Base-by-base conservation (phyloP, 176 grass and related monocot species). In the Metroxylon sagu region DNA sequence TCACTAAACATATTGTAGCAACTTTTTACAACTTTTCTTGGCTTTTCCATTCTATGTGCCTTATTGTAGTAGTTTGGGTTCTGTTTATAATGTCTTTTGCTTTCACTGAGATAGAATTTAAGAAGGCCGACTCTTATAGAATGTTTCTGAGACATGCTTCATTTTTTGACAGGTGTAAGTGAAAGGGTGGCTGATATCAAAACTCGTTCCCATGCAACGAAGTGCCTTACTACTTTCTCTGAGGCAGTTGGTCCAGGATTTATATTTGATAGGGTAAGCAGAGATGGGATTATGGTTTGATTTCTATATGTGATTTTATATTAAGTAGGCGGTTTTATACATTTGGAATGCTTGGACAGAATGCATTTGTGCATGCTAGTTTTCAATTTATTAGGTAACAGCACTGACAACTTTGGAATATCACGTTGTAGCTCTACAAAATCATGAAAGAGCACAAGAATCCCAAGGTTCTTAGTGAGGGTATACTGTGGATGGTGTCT, bases 371-470 rank as follows among this genome's bases (percentile, higher is more conserved):
- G 28, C 50, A 55, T 48, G 29, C 56, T 28, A 43, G 26, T 79
- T 62, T 17, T 14, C 19, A 27, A 63, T 23, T 8, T 29, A 21
- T 27, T 54, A 12, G 6, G 5, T 53, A 16, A 16, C 25, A 72
- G 4, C 58, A 62, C 26, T 53, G 26, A 73, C 66, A 85, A 75
- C 55, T 69, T 50, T 56, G 29, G 27, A n/a, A 28, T 29, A 53
- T 67, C 21, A 67, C 59, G 48, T 58, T 84, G 16, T 79, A 97
- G 93, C 65, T 97, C 25, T 97, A 92, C 79, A 98, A 98, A 87
- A 98, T 98, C 71, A 85, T 98, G 93, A 98, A 89, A 77, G 93
- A 85, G 63, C 93, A 98, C 66, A 98, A 98, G 71, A 98, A 98
- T 64, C 93, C 93, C 6, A 98, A 98, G 70, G 93, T 98, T 56